Evolutionary conservation across 1,139 yeast genomes (phyloP).

Genomic region (Pichia inconspicua): DNA sequence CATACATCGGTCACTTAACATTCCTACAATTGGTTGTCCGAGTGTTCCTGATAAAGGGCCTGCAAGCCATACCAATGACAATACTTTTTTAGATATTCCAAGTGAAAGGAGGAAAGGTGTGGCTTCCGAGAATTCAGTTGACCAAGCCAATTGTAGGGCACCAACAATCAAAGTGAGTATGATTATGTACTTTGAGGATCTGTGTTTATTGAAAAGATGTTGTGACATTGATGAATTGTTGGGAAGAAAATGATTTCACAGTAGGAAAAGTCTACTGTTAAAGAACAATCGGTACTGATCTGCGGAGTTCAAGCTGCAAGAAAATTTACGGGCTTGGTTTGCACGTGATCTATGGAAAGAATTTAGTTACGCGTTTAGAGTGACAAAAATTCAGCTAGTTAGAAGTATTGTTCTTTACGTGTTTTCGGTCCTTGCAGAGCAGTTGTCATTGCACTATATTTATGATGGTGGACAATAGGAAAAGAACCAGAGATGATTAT

Average conservation of each 20-base stretch:
- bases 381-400: too few species aligned
- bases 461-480: background rate
- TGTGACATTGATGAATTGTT: background rate
- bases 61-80: conserved; percentile 54
- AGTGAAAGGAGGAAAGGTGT: conserved; percentile 43
- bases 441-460: background rate
- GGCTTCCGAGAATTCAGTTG: conserved; percentile 47
- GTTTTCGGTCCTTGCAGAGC: background rate
- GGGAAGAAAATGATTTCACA: background rate
- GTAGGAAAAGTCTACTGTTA: background rate
- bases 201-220: conserved; percentile 30
- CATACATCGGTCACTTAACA: conserved; percentile 43
- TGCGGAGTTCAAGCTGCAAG: background rate
- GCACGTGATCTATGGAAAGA: background rate
- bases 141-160: conserved; percentile 47
- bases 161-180: conserved; percentile 41
- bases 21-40: conserved; percentile 54
- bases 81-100: conserved; percentile 44
- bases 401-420: background rate
- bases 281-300: background rate
- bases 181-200: conserved; percentile 37
- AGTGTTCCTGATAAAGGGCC: conserved; percentile 55
- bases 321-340: background rate
- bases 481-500: background rate
- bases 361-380: background rate